Base-by-base conservation (phyloP, 768 basidiomycete species). In the Podaxis sp. region DNA sequence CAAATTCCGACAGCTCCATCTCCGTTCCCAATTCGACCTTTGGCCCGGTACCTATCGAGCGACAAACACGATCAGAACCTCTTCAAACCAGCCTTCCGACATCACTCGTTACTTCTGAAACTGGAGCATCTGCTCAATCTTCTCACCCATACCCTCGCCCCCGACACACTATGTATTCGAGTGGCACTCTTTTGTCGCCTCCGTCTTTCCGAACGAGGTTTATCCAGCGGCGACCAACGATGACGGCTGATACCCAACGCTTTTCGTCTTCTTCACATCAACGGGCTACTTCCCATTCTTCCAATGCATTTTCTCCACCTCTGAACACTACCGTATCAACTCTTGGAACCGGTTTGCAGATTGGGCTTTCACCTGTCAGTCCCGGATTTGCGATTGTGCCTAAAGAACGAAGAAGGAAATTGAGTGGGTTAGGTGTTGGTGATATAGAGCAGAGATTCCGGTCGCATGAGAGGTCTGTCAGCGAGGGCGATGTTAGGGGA, bases 341-440 rank as follows among this genome's bases (percentile, higher is more conserved):
- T 9, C 65, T 83, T 19, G 78, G 80, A 13, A 66, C 76, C 3
- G 90, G 89, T 6, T 86, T 92, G 74, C 86, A 87, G 66, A 91
- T 92, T 65, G 90, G 90, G 4, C 69, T 92, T 43, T 89, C 88
- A 25, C 87, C 90, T 15, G 75, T 88, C 59, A 89, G 88, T 67
- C 90, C 90, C 36, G 90, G 90, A n/a, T 92, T 91, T 66, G 78
- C 81, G n/a, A 80, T 90, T 51, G 77, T 85, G 57, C 88, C 87
- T 22, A 72, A 75, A 52, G 80, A 83, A 66, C 73, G 85, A 66
- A 74, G 82, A 65, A 72, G 84, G 65, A 73, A 79, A 62, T 61
- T 72, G 11, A 83, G 78, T 65, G 78, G 76, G 37, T 55, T 76
- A 19, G 75, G 70, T 1, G 56, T 57, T 24, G 68, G 66, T 25